phyloP scores from a whole-genome alignment of 139 green algal species.

The Monoraphidium neglectum region DNA sequence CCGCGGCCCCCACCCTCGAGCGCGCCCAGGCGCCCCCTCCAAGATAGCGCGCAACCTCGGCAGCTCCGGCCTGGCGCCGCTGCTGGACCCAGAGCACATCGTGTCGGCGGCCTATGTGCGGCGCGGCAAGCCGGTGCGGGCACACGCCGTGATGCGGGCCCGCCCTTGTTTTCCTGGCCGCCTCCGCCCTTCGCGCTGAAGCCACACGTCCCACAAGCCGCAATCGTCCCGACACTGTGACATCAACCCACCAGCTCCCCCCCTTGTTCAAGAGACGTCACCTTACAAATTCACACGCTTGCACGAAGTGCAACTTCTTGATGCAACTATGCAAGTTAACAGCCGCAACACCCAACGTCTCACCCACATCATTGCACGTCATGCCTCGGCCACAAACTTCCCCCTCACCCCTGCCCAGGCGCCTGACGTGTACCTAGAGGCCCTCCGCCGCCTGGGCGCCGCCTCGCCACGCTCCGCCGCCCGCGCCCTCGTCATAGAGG shows the following conservation, averaged over 20 bases:
- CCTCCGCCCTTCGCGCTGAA: no score
- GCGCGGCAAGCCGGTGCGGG: constrained; percentile 7
- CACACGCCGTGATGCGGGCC: not conserved
- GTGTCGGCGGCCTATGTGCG: constrained; percentile 25
- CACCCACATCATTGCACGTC: no score
- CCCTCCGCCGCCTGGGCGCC: constrained; percentile 48
- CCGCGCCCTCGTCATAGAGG: constrained; percentile 68
- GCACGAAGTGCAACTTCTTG: no score
- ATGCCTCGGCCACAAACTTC: not conserved
- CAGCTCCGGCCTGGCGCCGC: constrained; percentile 40
- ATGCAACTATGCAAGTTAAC: no score
- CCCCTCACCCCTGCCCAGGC: constrained; percentile 6
- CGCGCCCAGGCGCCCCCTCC: constrained; percentile 52
- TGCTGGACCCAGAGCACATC: constrained; percentile 44
- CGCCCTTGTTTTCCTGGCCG: constrained; percentile 9
- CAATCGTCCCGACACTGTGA: no score
- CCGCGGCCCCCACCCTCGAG: no score
- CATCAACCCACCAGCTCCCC: no score
- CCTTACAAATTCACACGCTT: no score
- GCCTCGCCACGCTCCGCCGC: not conserved
- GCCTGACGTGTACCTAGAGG: constrained; percentile 81
- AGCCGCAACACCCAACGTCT: no score
- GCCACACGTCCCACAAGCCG: constrained; percentile 1
- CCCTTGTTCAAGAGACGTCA: no score
- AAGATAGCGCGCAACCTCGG: constrained; percentile 76